phyloP scores from a whole-genome alignment of 2,329 filamentous ascomycete species.

The Dactylellina leptospora region DNA sequence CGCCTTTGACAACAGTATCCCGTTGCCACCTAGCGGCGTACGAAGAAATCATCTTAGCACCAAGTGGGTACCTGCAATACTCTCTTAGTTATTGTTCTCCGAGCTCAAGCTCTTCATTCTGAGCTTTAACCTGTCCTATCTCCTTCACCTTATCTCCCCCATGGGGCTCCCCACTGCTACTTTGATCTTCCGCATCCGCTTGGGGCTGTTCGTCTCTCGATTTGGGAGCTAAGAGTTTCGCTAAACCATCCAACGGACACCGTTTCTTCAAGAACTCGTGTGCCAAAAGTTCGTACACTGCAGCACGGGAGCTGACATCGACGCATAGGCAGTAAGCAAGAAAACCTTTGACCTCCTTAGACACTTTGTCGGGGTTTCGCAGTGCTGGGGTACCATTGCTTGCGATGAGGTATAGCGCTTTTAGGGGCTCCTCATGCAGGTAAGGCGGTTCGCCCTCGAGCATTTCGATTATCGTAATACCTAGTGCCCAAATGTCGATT shows the following conservation, averaged over 20 bases:
- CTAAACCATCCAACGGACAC: conserved; percentile 81
- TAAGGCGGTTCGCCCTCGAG: conserved; percentile 98
- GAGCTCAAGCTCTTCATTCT: too few relatives aligned
- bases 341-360: conserved; percentile 97
- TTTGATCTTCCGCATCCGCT: too few relatives aligned
- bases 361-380: conserved; percentile 98
- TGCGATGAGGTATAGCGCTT: conserved; percentile 95
- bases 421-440: conserved; percentile 95
- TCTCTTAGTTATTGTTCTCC: too few relatives aligned
- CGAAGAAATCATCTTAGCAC: too few relatives aligned
- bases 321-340: conserved; percentile 95
- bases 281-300: conserved; percentile 82
- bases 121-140: too few relatives aligned
- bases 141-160: too few relatives aligned
- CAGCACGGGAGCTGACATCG: conserved; percentile 92
- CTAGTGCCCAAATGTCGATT: conserved; percentile 98
- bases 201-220: too few relatives aligned
- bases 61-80: too few relatives aligned
- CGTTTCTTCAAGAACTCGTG: conserved; percentile 96
- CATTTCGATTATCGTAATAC: conserved; percentile 99
- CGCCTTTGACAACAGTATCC: too few relatives aligned
- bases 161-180: too few relatives aligned
- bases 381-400: conserved; percentile 95
- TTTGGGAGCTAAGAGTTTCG: conserved; percentile 86
- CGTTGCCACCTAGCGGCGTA: too few relatives aligned